These are phyloP conservation scores for Cercospora sojina DNA, from an alignment of 2,329 filamentous ascomycete species.

Conservation along the genomic window DNA sequence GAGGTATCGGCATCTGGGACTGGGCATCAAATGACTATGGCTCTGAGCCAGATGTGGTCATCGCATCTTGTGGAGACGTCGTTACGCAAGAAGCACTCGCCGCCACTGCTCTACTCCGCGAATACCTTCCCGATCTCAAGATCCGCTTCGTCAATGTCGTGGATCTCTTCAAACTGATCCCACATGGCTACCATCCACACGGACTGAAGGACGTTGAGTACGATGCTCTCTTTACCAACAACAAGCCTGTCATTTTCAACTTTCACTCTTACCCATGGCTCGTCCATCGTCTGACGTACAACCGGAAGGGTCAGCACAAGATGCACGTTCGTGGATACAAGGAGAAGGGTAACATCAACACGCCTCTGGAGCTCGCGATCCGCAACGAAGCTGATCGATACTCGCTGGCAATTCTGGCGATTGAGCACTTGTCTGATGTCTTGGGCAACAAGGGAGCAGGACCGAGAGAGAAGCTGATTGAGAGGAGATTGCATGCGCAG, in stretches of 20 bases:
- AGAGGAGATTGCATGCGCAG: constrained; percentile 63
- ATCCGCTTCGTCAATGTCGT: constrained; percentile 78
- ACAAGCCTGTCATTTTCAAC: constrained; percentile 76
- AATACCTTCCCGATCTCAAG: constrained; percentile 69
- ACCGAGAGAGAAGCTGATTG: constrained; percentile 63
- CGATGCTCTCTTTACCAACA: constrained; percentile 66
- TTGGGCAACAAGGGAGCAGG: constrained; percentile 64
- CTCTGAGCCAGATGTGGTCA: constrained; percentile 69
- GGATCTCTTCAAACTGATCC: constrained; percentile 77
- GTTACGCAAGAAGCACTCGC: constrained; percentile 72
- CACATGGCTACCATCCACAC: constrained; percentile 68
- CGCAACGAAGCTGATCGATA: constrained; percentile 75
- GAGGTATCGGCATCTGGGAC: constrained; percentile 75
- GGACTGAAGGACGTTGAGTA: constrained; percentile 67
- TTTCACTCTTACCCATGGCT: constrained; percentile 84
- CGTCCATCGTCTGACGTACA: constrained; percentile 73
- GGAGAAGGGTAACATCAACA: constrained; percentile 84
- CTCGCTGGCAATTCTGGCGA: constrained; percentile 72
- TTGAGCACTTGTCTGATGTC: constrained; percentile 62
- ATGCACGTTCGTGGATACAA: constrained; percentile 75
- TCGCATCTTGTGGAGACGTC: constrained; percentile 74
- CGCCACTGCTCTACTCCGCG: constrained; percentile 70
- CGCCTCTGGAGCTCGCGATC: constrained; percentile 74
- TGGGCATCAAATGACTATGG: constrained; percentile 71
- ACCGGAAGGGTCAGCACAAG: constrained; percentile 66